Conservation (phyloP, 2,329 filamentous ascomycete species). For the Penicillium brevicompactum region DNA sequence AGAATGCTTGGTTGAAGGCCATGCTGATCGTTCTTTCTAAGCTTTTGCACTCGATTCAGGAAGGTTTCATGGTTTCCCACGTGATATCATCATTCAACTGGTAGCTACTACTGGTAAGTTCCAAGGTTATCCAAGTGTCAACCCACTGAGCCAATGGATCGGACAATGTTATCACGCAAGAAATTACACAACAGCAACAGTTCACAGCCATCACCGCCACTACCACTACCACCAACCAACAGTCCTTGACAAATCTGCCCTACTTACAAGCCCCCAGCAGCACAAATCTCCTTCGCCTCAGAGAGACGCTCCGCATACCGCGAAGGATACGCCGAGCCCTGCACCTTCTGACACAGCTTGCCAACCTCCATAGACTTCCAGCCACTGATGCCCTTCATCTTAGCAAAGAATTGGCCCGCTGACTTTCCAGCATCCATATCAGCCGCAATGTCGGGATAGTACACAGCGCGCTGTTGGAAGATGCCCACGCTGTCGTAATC, state of each 20-base stretch:
- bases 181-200: no score
- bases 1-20: no score
- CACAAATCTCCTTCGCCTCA: conserved; percentile 18
- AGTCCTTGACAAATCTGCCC: neutral
- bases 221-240: neutral
- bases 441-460: conserved; percentile 22
- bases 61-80: no score
- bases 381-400: conserved; percentile 20
- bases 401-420: conserved; percentile 22
- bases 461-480: conserved; percentile 26
- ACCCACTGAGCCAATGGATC: no score
- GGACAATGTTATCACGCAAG: no score
- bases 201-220: neutral
- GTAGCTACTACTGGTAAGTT: no score
- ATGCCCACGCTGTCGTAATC: conserved; percentile 28
- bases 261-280: conserved; percentile 15
- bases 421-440: conserved; percentile 23
- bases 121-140: no score
- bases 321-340: conserved; percentile 21
- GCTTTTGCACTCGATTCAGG: no score
- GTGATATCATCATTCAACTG: no score
- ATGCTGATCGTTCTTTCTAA: no score
- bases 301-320: conserved; percentile 14
- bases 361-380: conserved; percentile 25
- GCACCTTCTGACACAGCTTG: conserved; percentile 25